Percentiles rank a stretch among this genome's conserved stretches.
Conservation (phyloP, 2,329 filamentous ascomycete species). For the Sphaerulina musiva region DNA sequence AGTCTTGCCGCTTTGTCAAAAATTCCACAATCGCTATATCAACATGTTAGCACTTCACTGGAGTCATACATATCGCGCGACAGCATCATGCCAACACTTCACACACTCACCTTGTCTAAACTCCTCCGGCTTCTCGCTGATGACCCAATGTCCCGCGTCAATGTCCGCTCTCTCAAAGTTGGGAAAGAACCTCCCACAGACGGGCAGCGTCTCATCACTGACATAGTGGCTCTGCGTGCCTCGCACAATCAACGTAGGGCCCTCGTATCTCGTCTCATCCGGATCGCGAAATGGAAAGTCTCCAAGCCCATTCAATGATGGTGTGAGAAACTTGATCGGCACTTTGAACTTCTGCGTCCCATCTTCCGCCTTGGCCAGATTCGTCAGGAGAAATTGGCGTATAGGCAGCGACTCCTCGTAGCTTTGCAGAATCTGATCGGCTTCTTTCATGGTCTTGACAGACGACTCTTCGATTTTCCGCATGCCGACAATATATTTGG, state of each 20-base stretch:
- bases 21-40: conserved; percentile 58
- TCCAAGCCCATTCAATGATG: conserved; percentile 65
- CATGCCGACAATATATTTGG: conserved; percentile 78
- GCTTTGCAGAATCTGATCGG: conserved; percentile 67
- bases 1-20: conserved; percentile 46
- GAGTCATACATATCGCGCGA: not conserved
- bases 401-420: conserved; percentile 71
- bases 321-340: conserved; percentile 64
- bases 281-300: conserved; percentile 83
- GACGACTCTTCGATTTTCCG: conserved; percentile 64
- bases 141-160: conserved; percentile 79
- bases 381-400: conserved; percentile 86
- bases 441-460: conserved; percentile 65
- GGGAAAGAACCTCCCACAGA: conserved; percentile 77
- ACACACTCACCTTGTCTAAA: conserved; percentile 61
- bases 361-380: conserved; percentile 57
- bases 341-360: conserved; percentile 67
- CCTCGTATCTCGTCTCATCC: conserved; percentile 60
- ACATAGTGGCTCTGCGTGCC: conserved; percentile 74
- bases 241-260: conserved; percentile 72
- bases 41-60: conserved; percentile 5
- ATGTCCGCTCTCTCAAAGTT: conserved; percentile 66
- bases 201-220: conserved; percentile 70
- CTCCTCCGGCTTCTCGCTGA: conserved; percentile 76
- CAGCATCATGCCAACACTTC: not conserved